A percentile compares a stretch with the other conserved stretches of the same genome.
Conservation (phyloP, 768 basidiomycete species). For the Saitozyma sp. region DNA sequence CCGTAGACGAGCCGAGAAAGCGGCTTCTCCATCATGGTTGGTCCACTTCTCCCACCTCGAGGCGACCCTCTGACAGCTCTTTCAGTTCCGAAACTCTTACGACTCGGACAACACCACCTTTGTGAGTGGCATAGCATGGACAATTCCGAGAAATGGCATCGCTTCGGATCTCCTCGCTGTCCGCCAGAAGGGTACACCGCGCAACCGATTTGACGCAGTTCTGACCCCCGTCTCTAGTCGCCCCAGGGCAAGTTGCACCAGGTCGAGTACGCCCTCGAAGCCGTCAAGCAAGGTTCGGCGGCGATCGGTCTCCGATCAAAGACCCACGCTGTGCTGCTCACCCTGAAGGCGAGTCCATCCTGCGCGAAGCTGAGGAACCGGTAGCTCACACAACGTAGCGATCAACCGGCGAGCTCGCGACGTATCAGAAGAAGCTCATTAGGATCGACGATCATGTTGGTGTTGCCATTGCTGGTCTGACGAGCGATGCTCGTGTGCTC, state of each 20-base stretch:
- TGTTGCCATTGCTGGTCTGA: slow-evolving; percentile 99
- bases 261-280: slow-evolving; percentile 97
- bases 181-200: neutral
- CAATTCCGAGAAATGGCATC: neutral
- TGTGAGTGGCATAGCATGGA: slow-evolving; percentile 48
- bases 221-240: slow-evolving; percentile 19
- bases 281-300: slow-evolving; percentile 99
- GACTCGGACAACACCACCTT: slow-evolving; percentile 89
- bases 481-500: slow-evolving; percentile 94
- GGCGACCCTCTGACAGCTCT: neutral
- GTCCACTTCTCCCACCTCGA: neutral
- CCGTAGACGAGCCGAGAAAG: too few relatives aligned
- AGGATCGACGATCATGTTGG: slow-evolving; percentile 99
- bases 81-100: slow-evolving; percentile 76
- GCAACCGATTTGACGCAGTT: neutral
- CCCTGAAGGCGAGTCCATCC: slow-evolving; percentile 71
- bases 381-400: slow-evolving; percentile 60
- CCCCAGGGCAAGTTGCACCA: slow-evolving; percentile 96
- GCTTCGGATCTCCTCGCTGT: neutral
- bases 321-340: slow-evolving; percentile 88
- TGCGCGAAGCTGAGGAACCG: neutral
- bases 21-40: too few relatives aligned
- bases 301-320: slow-evolving; percentile 93
- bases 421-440: slow-evolving; percentile 99
- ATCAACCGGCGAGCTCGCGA: slow-evolving; percentile 94